Percentiles rank a stretch among this genome's conserved stretches.
Conservation (phyloP, 129 eudicot species). For the Flaveria bidentis region DNA sequence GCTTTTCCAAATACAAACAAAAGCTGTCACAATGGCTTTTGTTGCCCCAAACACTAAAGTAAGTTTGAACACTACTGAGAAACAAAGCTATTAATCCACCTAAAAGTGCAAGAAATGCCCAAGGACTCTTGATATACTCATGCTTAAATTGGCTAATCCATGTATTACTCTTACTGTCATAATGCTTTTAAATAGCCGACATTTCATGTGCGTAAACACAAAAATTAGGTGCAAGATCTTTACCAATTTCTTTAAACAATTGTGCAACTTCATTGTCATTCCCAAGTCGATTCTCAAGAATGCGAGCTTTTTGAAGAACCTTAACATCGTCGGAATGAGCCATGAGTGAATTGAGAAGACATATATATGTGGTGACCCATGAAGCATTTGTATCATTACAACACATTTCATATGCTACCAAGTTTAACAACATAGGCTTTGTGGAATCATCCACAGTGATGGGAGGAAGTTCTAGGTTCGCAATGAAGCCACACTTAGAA, state of each 20-base stretch:
- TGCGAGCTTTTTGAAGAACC: conserved; percentile 19
- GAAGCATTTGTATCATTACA: conserved; percentile 15
- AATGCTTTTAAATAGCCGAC: too few relatives aligned
- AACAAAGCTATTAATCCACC: conserved; percentile 37
- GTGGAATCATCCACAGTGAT: conserved; percentile 33
- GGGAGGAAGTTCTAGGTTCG: conserved; percentile 29
- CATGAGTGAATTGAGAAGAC: conserved; percentile 39
- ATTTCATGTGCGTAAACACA: too few relatives aligned
- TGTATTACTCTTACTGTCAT: conserved; percentile 32
- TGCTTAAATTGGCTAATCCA: conserved; percentile 37
- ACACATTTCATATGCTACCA: conserved; percentile 46
- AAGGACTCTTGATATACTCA: conserved; percentile 43
- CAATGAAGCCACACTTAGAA: background rate
- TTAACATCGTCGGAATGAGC: conserved; percentile 33
- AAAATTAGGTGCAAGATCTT: too few relatives aligned
- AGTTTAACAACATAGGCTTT: conserved; percentile 31
- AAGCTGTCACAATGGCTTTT: conserved; percentile 18
- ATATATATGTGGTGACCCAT: conserved; percentile 33
- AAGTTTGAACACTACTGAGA: conserved; percentile 45
- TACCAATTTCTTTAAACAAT: conserved; percentile 28
- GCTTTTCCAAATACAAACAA: conserved; percentile 17
- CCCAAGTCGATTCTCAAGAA: conserved; percentile 24
- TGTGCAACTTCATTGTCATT: conserved; percentile 36
- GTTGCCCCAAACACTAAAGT: conserved; percentile 26
- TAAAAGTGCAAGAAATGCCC: conserved; percentile 46